Evolutionary conservation across 2,329 filamentous ascomycete genomes (phyloP).

Genomic region (Claviceps sp.): DNA sequence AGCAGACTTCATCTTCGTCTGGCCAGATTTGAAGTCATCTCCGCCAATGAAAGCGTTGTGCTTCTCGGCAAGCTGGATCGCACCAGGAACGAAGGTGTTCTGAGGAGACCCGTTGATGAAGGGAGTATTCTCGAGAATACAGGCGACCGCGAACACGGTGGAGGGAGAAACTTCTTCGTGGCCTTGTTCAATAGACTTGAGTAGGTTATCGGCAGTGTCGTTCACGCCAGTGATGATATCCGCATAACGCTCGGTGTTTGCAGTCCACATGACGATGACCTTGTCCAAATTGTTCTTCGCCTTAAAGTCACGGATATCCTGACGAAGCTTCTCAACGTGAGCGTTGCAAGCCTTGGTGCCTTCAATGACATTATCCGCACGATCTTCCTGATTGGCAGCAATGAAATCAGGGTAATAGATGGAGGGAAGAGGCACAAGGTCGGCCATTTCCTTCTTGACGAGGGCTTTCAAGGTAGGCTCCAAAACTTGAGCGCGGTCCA

Average conservation of each 20-base stretch:
- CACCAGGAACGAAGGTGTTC: conserved; percentile 96
- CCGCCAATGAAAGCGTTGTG: conserved; percentile 86
- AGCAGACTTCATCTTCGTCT: conserved; percentile 99
- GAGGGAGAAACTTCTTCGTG: conserved; percentile 91
- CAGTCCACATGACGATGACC: conserved; percentile 95
- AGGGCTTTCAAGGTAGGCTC: conserved; percentile 86
- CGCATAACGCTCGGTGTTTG: conserved; percentile 95
- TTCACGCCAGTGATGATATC: conserved; percentile 82
- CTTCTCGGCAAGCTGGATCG: conserved; percentile 75
- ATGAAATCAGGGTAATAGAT: conserved; percentile 99
- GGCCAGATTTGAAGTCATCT: conserved; percentile 98
- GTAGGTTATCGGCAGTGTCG: conserved; percentile 87
- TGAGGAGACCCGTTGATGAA: conserved; percentile 99
- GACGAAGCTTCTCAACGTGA: conserved; percentile 85
- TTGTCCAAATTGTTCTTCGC: conserved; percentile 72
- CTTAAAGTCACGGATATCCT: conserved; percentile 95
- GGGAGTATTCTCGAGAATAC: conserved; percentile 74
- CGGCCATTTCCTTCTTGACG: conserved; percentile 85
- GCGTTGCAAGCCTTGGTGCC: conserved; percentile 73
- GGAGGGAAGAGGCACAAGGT: conserved; percentile 78
- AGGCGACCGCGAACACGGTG: conserved; percentile 89
- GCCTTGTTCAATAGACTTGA: conserved; percentile 73
- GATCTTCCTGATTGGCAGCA: conserved; percentile 92
- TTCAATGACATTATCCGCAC: conserved; percentile 79
- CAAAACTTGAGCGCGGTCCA: conserved; percentile 91